These are phyloP conservation scores for Chloris gayana DNA, from an alignment of 176 grass and related monocot genomes.

Conservation along the genomic window DNA sequence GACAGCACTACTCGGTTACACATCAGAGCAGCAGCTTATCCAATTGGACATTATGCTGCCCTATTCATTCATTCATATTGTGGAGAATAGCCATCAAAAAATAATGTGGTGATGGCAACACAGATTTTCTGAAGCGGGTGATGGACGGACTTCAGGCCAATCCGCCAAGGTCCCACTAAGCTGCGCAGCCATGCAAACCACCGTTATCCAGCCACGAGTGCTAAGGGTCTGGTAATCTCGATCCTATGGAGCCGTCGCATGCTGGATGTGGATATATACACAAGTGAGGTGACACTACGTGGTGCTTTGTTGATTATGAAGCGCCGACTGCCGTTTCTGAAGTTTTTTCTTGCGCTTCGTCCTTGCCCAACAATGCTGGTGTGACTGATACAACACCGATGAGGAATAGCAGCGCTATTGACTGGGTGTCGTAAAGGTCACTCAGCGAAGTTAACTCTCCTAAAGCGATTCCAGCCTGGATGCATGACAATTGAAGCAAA, in stretches of 20 bases:
- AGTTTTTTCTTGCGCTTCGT: conserved; percentile 55
- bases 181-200: conserved; percentile 13
- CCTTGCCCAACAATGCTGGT: conserved; percentile 76
- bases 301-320: conserved; percentile 42
- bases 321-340: conserved; percentile 8
- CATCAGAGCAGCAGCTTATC: conserved; percentile 45
- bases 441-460: conserved; percentile 82
- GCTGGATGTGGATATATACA: conserved; percentile 59
- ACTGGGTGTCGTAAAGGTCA: conserved; percentile 93
- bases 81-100: conserved; percentile 30
- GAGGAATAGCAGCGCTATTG: conserved; percentile 80
- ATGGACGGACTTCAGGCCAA: conserved; percentile 4
- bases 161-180: conserved; percentile 12
- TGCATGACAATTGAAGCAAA: not conserved
- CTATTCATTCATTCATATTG: conserved; percentile 52
- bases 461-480: conserved; percentile 93
- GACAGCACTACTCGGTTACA: conserved; percentile 51
- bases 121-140: too few species aligned
- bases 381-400: conserved; percentile 91
- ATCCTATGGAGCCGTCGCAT: conserved; percentile 30
- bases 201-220: not conserved
- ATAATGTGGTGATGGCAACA: conserved; percentile 17
- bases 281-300: conserved; percentile 13
- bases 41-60: conserved; percentile 33
- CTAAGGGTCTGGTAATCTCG: not conserved